Conservation (phyloP, 495 filamentous ascomycete species). For the Penicilliopsis zonata region DNA sequence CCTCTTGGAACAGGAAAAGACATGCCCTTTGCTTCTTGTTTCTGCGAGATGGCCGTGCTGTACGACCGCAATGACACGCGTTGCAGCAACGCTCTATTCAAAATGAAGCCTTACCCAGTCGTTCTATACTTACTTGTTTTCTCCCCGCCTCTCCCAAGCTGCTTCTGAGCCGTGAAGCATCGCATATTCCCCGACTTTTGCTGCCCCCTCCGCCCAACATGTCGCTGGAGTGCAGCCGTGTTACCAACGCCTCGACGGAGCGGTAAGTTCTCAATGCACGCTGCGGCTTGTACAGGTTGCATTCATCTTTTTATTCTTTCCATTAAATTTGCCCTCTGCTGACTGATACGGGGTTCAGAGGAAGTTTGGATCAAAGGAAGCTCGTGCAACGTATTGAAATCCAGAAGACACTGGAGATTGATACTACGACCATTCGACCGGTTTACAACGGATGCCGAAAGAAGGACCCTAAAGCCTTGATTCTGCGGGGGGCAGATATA, state of each 20-base stretch:
- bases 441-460: background rate
- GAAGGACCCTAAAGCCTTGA: conserved; percentile 3
- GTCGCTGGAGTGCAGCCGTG: background rate
- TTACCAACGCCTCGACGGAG: background rate
- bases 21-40: conserved; percentile 8
- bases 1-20: conserved; percentile 14
- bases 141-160: too few species aligned
- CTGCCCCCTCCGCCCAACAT: too few species aligned
- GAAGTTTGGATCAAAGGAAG: background rate
- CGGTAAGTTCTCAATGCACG: too few species aligned
- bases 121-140: background rate
- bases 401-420: background rate
- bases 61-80: conserved; percentile 1
- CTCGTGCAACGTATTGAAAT: background rate
- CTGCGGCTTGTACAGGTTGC: too few species aligned
- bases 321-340: background rate
- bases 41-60: background rate
- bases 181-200: too few species aligned
- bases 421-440: background rate
- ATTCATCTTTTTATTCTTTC: background rate
- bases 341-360: background rate
- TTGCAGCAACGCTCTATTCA: conserved; percentile 5
- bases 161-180: too few species aligned
- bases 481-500: background rate
- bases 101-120: conserved; percentile 16